Percentiles rank a stretch among this genome's conserved stretches.
phyloP scores from a whole-genome alignment of 2,329 filamentous ascomycete species.

The Trichoderma atroviride region DNA sequence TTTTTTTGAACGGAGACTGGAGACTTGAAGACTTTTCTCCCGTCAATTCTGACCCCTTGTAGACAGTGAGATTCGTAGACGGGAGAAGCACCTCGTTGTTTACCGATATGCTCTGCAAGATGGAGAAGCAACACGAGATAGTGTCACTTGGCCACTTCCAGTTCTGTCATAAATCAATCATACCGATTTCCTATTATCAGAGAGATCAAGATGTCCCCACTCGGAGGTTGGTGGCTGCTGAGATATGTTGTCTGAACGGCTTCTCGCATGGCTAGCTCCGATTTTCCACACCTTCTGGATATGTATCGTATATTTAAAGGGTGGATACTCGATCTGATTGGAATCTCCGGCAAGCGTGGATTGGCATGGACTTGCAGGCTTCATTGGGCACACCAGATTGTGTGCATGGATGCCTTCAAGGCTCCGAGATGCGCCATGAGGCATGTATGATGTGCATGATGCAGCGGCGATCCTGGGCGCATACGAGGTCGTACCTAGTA shows the following conservation, averaged over 20 bases:
- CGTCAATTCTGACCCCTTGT: not conserved
- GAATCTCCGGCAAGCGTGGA: not conserved
- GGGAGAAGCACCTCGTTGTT: not conserved
- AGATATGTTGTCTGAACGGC: not conserved
- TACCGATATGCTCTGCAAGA: not conserved
- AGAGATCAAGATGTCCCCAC: not conserved
- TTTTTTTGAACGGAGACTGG: too few relatives aligned
- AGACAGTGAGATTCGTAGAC: not conserved
- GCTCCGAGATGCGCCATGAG: not conserved
- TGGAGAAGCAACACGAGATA: not conserved
- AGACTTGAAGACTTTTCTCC: too few relatives aligned
- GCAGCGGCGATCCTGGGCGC: not conserved
- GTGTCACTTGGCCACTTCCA: not conserved
- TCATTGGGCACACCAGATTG: not conserved
- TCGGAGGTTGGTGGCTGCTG: not conserved
- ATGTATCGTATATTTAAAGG: not conserved
- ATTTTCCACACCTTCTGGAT: slow-evolving; percentile 1
- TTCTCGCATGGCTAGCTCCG: slow-evolving; percentile 4
- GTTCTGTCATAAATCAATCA: not conserved
- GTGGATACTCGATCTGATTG: not conserved
- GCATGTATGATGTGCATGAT: not conserved
- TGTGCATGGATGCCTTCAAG: not conserved
- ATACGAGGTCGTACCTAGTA: not conserved
- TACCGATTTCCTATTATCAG: not conserved
- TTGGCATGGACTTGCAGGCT: not conserved